Percentiles rank a stretch among this genome's conserved stretches.
phyloP scores from a whole-genome alignment of 176 grass and related monocot species.

The Cocos nucifera region DNA sequence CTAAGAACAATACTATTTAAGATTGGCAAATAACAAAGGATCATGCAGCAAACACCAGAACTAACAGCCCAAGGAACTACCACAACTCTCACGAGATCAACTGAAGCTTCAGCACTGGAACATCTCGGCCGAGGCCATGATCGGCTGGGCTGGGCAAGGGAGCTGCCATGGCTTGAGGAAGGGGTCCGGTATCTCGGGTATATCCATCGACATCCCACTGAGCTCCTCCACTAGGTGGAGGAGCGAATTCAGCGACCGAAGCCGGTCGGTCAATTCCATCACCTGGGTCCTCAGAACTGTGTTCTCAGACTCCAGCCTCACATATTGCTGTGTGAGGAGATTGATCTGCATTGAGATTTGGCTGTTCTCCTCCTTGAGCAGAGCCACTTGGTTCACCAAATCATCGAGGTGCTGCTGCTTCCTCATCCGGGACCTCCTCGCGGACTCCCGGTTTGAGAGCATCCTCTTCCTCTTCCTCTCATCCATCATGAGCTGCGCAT shows the following conservation, averaged over 20 bases:
- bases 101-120: slow-evolving; percentile 32
- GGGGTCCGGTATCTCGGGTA: slow-evolving; percentile 51
- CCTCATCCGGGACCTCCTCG: slow-evolving; percentile 68
- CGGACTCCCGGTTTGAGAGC: slow-evolving; percentile 95
- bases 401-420: slow-evolving; percentile 95
- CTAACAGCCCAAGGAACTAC: too few relatives aligned
- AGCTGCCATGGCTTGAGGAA: slow-evolving; percentile 72
- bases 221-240: slow-evolving; percentile 61
- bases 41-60: too few relatives aligned
- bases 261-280: slow-evolving; percentile 48
- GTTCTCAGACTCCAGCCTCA: slow-evolving; percentile 57
- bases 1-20: too few relatives aligned
- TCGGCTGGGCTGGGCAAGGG: slow-evolving; percentile 41
- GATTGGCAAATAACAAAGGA: too few relatives aligned
- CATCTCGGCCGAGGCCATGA: slow-evolving; percentile 43
- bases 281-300: slow-evolving; percentile 43
- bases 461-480: slow-evolving; percentile 60
- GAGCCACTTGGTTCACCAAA: slow-evolving; percentile 53
- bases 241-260: slow-evolving; percentile 67
- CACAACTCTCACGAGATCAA: too few relatives aligned
- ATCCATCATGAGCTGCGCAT: slow-evolving; percentile 15
- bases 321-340: slow-evolving; percentile 33
- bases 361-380: slow-evolving; percentile 59
- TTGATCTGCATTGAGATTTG: slow-evolving; percentile 30
- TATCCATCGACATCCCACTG: slow-evolving; percentile 81